Percentiles rank a stretch among this genome's conserved stretches.
These are phyloP conservation scores for Eleusine coracana DNA, from an alignment of 176 grass and related monocot species.

Conservation along the genomic window DNA sequence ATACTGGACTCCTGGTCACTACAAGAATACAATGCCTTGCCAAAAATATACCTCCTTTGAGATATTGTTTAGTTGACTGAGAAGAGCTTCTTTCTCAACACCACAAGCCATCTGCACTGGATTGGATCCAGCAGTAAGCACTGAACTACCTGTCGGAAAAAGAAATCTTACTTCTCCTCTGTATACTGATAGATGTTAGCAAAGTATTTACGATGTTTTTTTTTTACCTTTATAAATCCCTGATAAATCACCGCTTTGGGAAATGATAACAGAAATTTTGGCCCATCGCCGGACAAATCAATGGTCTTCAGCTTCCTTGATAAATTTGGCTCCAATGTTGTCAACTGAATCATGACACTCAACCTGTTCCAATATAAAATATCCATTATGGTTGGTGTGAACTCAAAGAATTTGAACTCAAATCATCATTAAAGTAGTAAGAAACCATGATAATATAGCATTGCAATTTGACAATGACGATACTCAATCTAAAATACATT, in stretches of 20 bases:
- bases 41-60: slow-evolving; percentile 49
- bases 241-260: slow-evolving; percentile 49
- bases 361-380: slow-evolving; percentile 33
- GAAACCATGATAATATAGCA: neutral
- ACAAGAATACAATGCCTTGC: neutral
- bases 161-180: neutral
- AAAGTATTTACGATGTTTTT: neutral
- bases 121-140: slow-evolving; percentile 51
- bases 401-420: neutral
- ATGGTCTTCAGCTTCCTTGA: slow-evolving; percentile 52
- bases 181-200: neutral
- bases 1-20: neutral
- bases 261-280: slow-evolving; percentile 55
- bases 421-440: neutral
- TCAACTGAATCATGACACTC: slow-evolving; percentile 46
- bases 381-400: neutral
- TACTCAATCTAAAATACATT: too few species aligned
- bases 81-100: slow-evolving; percentile 46
- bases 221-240: slow-evolving; percentile 40
- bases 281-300: slow-evolving; percentile 51
- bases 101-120: slow-evolving; percentile 51
- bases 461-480: neutral
- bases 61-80: slow-evolving; percentile 38
- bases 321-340: slow-evolving; percentile 50
- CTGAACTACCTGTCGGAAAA: slow-evolving; percentile 27